A percentile compares a stretch with the other conserved stretches of the same genome.
phyloP scores from a whole-genome alignment of 148 eudicot species.

The Rheum nobile region DNA sequence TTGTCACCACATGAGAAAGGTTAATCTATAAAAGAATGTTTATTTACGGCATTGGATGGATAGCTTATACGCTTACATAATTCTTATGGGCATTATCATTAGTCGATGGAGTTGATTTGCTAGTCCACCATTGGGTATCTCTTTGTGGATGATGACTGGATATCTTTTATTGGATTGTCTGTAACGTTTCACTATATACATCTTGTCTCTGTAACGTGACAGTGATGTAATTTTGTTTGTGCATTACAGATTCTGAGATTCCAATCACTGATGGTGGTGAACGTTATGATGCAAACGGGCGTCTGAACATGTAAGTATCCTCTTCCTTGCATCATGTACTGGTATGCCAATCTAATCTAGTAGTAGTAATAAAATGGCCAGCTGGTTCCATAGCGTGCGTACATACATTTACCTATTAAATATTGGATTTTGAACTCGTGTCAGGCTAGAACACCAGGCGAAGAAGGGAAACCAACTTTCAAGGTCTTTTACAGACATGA shows the following conservation, averaged over 20 bases:
- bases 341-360: background rate
- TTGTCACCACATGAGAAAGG: conserved; percentile 22
- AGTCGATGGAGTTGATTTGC: background rate
- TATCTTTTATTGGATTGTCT: background rate
- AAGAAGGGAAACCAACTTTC: conserved; percentile 19
- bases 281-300: background rate
- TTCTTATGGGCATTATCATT: background rate
- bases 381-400: too few species aligned
- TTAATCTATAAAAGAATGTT: conserved; percentile 4
- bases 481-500: conserved; percentile 50
- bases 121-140: background rate
- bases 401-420: background rate
- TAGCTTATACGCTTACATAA: background rate
- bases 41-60: background rate
- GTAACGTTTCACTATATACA: background rate
- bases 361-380: background rate
- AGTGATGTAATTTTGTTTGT: background rate
- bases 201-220: background rate
- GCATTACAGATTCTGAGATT: conserved; percentile 7
- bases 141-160: background rate
- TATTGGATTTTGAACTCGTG: background rate
- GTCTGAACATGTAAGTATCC: background rate
- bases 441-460: conserved; percentile 22
- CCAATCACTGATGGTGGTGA: conserved; percentile 7
- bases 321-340: background rate